Percentiles rank a stretch among this genome's conserved stretches.
These are phyloP conservation scores for Gonapodya sp. DNA, from an alignment of 192 early-diverging fungal genomes.

Conservation along the genomic window DNA sequence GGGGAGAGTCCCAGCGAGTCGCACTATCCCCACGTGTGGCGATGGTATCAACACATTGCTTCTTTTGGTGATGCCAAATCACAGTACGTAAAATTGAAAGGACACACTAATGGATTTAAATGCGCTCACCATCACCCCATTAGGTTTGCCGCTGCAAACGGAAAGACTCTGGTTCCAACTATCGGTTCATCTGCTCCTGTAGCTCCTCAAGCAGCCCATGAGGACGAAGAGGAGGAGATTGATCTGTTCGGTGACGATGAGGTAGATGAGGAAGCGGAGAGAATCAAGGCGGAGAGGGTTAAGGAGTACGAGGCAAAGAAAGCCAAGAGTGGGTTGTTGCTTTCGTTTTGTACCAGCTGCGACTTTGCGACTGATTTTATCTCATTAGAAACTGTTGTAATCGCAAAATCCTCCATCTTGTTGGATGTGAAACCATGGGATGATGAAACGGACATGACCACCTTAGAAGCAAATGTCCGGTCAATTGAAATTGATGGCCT, in stretches of 20 bases:
- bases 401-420: constrained; percentile 85
- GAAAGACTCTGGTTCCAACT: background rate
- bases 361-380: background rate
- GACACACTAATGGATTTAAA: no score
- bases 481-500: constrained; percentile 78
- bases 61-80: constrained; percentile 20
- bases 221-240: constrained; percentile 86
- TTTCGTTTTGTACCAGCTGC: background rate
- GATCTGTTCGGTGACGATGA: constrained; percentile 82
- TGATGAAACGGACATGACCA: constrained; percentile 81
- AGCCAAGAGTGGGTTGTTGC: constrained; percentile 37
- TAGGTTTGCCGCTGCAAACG: no score
- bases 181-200: background rate
- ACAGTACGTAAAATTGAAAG: constrained; percentile 35
- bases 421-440: constrained; percentile 98
- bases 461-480: constrained; percentile 61
- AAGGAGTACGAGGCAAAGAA: constrained; percentile 88
- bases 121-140: no score
- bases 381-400: constrained; percentile 55
- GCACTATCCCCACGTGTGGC: constrained; percentile 75
- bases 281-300: constrained; percentile 75
- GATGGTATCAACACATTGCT: constrained; percentile 93
- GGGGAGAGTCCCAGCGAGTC: constrained; percentile 57
- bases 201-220: constrained; percentile 24
- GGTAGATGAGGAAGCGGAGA: constrained; percentile 84